These are phyloP conservation scores for Talaromyces trachyspermus DNA, from an alignment of 495 filamentous ascomycete species.

Conservation along the genomic window DNA sequence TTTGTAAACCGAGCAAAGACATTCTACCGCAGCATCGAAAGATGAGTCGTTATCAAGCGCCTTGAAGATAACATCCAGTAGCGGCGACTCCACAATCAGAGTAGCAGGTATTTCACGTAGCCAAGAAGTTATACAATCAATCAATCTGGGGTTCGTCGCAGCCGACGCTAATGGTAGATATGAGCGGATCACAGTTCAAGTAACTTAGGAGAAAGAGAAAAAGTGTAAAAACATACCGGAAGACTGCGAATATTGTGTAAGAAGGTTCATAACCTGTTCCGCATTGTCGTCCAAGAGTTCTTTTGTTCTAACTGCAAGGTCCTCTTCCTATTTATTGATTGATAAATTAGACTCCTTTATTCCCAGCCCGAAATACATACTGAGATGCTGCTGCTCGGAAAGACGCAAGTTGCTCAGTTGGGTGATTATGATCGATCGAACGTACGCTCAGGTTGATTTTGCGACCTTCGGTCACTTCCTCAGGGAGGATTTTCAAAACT, in stretches of 20 bases:
- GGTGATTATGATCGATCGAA: conserved; percentile 43
- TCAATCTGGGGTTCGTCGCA: conserved; percentile 78
- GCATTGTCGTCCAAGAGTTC: conserved; percentile 90
- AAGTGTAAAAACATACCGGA: conserved; percentile 61
- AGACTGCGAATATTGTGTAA: conserved; percentile 83
- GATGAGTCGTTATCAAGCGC: conserved; percentile 67
- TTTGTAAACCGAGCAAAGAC: conserved; percentile 79
- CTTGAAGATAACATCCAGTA: conserved; percentile 73
- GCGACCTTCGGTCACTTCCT: conserved; percentile 98
- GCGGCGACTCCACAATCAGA: conserved; percentile 75
- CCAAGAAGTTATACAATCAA: conserved; percentile 96
- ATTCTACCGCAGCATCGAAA: conserved; percentile 88
- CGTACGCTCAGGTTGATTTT: conserved; percentile 98
- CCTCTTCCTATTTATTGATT: conserved; percentile 71
- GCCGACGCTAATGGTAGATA: conserved; percentile 42
- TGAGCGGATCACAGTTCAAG: too few species aligned
- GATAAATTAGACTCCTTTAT: conserved; percentile 39
- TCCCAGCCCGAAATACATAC: conserved; percentile 15
- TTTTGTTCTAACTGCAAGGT: conserved; percentile 68
- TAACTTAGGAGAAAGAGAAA: too few species aligned
- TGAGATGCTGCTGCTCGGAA: conserved; percentile 14
- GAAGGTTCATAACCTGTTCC: conserved; percentile 70
- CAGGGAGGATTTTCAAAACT: conserved; percentile 94
- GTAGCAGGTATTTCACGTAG: conserved; percentile 79
- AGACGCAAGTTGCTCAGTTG: conserved; percentile 13